Evolutionary conservation across 2,329 filamentous ascomycete species (phyloP).

Genomic region (Penicillium freii): DNA sequence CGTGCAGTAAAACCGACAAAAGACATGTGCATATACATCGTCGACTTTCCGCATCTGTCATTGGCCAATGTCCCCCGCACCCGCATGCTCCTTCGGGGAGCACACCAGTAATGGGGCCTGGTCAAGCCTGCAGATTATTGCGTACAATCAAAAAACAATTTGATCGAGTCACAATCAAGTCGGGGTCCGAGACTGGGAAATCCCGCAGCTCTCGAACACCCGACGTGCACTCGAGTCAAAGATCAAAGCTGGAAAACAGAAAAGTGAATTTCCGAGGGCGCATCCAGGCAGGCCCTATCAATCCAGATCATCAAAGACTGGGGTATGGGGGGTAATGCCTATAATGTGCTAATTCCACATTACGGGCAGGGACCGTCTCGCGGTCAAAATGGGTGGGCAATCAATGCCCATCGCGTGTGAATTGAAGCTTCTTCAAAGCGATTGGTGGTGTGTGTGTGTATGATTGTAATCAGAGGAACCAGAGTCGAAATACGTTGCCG

Average conservation of each 20-base stretch:
- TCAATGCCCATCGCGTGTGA: slow-evolving; percentile 5
- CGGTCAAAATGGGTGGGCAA: neutral
- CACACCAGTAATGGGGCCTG: neutral
- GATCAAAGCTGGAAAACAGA: slow-evolving; percentile 7
- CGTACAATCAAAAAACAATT: neutral
- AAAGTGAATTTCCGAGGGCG: slow-evolving; percentile 9
- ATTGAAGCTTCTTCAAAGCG: slow-evolving; percentile 6
- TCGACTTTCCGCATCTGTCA: slow-evolving; percentile 3
- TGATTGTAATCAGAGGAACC: neutral
- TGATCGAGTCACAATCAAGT: neutral
- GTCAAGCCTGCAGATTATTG: neutral
- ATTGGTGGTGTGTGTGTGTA: neutral
- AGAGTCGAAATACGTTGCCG: neutral
- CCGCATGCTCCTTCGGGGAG: neutral
- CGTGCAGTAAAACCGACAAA: neutral
- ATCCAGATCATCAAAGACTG: slow-evolving; percentile 9
- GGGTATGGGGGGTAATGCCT: neutral
- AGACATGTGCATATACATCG: slow-evolving; percentile 2
- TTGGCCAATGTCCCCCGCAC: slow-evolving; percentile 7
- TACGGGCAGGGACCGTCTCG: neutral
- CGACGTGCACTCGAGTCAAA: slow-evolving; percentile 5
- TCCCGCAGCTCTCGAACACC: neutral
- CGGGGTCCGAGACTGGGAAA: neutral
- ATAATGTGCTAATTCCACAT: slow-evolving; percentile 1
- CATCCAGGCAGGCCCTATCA: slow-evolving; percentile 10